phyloP scores from a whole-genome alignment of 257 asterid genomes.

The Rauvolfia tetraphylla region DNA sequence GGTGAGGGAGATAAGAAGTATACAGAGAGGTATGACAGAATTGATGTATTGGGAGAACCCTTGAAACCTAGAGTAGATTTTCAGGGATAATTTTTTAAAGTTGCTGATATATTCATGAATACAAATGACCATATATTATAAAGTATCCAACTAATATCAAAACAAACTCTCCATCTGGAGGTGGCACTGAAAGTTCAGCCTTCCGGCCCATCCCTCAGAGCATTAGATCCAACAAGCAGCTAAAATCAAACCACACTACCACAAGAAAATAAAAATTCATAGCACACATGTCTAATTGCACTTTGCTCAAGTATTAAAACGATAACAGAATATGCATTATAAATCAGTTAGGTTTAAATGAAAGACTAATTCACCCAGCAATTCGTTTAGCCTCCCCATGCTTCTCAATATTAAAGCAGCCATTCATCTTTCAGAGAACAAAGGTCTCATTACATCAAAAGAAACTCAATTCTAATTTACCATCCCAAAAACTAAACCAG shows the following conservation, averaged over 20 bases:
- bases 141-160: background rate
- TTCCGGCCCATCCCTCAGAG: background rate
- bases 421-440: constrained; percentile 20
- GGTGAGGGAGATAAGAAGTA: background rate
- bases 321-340: background rate
- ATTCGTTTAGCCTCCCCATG: constrained; percentile 1
- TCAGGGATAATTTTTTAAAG: background rate
- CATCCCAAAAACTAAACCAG: constrained; percentile 23
- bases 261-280: background rate
- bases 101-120: background rate
- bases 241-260: background rate
- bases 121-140: background rate
- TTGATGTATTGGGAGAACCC: constrained; percentile 14
- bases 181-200: background rate
- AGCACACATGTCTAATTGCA: background rate
- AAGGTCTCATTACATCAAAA: constrained; percentile 26
- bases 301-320: background rate
- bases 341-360: background rate
- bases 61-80: constrained; percentile 19
- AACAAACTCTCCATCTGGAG: background rate
- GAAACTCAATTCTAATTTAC: constrained; percentile 21
- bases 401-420: constrained; percentile 24
- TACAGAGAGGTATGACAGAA: background rate
- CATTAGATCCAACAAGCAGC: background rate
- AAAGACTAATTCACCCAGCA: constrained; percentile 11